A percentile compares a stretch with the other conserved stretches of the same genome.
These are phyloP conservation scores for Chlorella vulgaris DNA, from an alignment of 139 green algal species.

Conservation along the genomic window DNA sequence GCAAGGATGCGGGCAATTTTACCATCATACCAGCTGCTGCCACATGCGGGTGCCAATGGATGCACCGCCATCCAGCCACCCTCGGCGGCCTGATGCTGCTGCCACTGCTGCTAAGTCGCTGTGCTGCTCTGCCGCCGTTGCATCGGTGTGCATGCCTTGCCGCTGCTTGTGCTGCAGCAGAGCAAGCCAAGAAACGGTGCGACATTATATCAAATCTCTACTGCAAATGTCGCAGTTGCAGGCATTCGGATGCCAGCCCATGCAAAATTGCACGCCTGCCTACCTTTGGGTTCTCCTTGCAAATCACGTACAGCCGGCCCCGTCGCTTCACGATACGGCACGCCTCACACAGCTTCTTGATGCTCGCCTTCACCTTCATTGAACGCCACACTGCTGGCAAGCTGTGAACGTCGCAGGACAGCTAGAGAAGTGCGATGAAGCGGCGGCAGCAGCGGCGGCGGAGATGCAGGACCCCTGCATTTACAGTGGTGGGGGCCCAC, in stretches of 20 bases:
- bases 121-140: not conserved
- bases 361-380: slow-evolving; percentile 68
- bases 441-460: too few relatives aligned
- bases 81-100: not conserved
- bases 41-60: slow-evolving; percentile 35
- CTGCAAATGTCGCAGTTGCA: too few relatives aligned
- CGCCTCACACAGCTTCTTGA: slow-evolving; percentile 61
- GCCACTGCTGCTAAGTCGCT: not conserved
- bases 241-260: too few relatives aligned
- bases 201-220: not conserved
- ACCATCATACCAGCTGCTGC: slow-evolving; percentile 5
- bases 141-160: slow-evolving; percentile 49
- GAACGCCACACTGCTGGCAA: too few relatives aligned
- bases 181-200: not conserved
- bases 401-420: too few relatives aligned
- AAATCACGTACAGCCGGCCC: slow-evolving; percentile 67
- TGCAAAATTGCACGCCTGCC: too few relatives aligned
- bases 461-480: too few relatives aligned
- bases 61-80: slow-evolving; percentile 31
- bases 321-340: slow-evolving; percentile 66
- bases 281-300: slow-evolving; percentile 64
- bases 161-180: slow-evolving; percentile 57
- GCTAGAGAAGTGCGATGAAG: too few relatives aligned
- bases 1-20: too few relatives aligned
- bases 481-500: too few relatives aligned